Evolutionary conservation across 805 yeast genomes (phyloP).

Genomic region (Jamesozyma rosinii): DNA sequence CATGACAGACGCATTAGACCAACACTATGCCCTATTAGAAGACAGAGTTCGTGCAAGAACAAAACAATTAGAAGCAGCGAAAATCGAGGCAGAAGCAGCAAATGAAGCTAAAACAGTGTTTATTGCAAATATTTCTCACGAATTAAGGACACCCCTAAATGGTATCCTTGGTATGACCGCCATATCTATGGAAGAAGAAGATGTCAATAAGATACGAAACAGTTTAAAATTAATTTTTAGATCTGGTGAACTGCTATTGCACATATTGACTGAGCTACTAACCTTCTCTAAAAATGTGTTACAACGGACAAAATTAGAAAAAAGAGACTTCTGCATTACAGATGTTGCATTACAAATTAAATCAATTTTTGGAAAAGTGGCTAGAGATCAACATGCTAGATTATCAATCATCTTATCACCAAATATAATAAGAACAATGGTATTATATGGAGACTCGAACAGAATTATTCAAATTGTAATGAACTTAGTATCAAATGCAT

Average conservation of each 20-base stretch:
- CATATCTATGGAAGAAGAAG: constrained; percentile 81
- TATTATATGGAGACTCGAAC: constrained; percentile 79
- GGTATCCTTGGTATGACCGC: constrained; percentile 96
- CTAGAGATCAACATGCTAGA: constrained; percentile 66
- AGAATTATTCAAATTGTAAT: constrained; percentile 85
- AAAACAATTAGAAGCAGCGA: constrained; percentile 78
- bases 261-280: constrained; percentile 79
- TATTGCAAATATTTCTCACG: constrained; percentile 88
- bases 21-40: constrained; percentile 76
- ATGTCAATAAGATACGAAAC: constrained; percentile 55
- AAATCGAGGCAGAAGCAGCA: constrained; percentile 84
- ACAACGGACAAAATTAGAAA: constrained; percentile 74
- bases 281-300: constrained; percentile 86
- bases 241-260: constrained; percentile 83
- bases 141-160: constrained; percentile 87
- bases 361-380: constrained; percentile 75
- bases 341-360: constrained; percentile 80
- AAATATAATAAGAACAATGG: constrained; percentile 47
- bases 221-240: constrained; percentile 76
- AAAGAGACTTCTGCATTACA: constrained; percentile 64
- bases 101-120: constrained; percentile 94
- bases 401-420: constrained; percentile 58
- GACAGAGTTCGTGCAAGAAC: constrained; percentile 83
- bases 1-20: constrained; percentile 80
- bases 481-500: constrained; percentile 83